Percentiles rank a stretch among this genome's conserved stretches.
These are phyloP conservation scores for Penicillium sp. DNA, from an alignment of 2,329 filamentous ascomycete species.

Conservation along the genomic window DNA sequence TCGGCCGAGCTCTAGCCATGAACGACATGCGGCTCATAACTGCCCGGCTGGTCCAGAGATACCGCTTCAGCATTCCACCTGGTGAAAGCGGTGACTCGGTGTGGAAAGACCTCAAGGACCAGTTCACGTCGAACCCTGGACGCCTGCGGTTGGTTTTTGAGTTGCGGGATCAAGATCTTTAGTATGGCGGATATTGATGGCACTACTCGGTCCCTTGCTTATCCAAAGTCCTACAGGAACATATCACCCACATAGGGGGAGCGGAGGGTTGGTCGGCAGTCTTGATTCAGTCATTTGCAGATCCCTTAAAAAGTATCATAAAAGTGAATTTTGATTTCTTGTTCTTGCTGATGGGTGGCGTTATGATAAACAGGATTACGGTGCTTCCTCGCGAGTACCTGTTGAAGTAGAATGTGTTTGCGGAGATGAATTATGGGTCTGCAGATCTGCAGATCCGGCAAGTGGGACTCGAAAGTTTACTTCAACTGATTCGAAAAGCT, in stretches of 20 bases:
- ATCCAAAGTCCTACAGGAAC: not conserved
- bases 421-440: not conserved
- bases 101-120: slow-evolving; percentile 8
- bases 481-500: not conserved
- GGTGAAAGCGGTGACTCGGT: slow-evolving; percentile 10
- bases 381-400: too few species aligned
- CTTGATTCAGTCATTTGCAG: not conserved
- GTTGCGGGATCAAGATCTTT: not conserved
- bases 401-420: too few species aligned
- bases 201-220: not conserved
- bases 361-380: not conserved
- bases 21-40: slow-evolving; percentile 16
- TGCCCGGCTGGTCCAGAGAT: slow-evolving; percentile 9
- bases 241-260: not conserved
- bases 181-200: not conserved
- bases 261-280: not conserved
- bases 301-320: not conserved
- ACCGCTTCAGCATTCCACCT: slow-evolving; percentile 7
- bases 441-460: not conserved
- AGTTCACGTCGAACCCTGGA: slow-evolving; percentile 15
- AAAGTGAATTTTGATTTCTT: not conserved
- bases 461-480: not conserved
- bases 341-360: not conserved
- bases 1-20: slow-evolving; percentile 18
- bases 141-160: slow-evolving; percentile 12